Percentiles rank a stretch among this genome's conserved stretches.
These are phyloP conservation scores for Phytopythium chamaehyphon DNA, from an alignment of 352 stramenopile species.

Conservation along the genomic window DNA sequence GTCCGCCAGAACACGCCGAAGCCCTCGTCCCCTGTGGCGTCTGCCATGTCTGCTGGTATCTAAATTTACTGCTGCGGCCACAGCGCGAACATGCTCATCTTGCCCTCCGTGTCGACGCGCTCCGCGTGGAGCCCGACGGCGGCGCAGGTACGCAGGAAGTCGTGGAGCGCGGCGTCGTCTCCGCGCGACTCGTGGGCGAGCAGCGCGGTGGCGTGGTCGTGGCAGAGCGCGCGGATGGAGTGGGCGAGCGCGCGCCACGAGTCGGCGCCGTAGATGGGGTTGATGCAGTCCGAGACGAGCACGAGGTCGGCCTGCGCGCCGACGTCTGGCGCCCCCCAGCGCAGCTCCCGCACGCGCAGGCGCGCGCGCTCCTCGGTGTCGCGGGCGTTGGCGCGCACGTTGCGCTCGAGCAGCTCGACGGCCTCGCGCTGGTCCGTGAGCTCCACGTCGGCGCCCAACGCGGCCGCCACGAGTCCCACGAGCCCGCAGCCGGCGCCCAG, in stretches of 20 bases:
- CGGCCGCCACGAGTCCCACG: constrained; percentile 54
- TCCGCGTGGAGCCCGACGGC: constrained; percentile 29
- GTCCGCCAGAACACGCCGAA: constrained; percentile 4
- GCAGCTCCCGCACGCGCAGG: constrained; percentile 49
- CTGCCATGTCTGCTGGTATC: too few species aligned
- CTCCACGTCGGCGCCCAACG: constrained; percentile 60
- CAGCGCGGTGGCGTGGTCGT: constrained; percentile 51
- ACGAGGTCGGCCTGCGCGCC: constrained; percentile 47
- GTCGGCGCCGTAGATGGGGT: constrained; percentile 78
- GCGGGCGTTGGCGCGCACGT: constrained; percentile 43
- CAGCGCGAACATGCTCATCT: constrained; percentile 55
- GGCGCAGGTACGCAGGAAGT: constrained; percentile 57
- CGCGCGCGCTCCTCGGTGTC: constrained; percentile 29
- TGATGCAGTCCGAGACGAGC: constrained; percentile 83
- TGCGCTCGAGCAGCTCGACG: constrained; percentile 61
- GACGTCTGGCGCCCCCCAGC: constrained; percentile 41
- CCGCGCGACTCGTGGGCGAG: constrained; percentile 67
- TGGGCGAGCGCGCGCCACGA: constrained; percentile 73
- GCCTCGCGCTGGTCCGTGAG: constrained; percentile 71
- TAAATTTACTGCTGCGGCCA: constrained; percentile 18
- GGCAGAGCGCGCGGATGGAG: constrained; percentile 61
- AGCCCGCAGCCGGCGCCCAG: constrained; percentile 79
- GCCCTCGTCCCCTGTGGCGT: not conserved
- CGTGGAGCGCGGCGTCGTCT: constrained; percentile 64
- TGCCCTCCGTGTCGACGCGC: constrained; percentile 31